Evolutionary conservation across 306 rosid genomes (phyloP), one percentile per base, ranked within the genome.

Genomic region (Dryas alaskensis): DNA sequence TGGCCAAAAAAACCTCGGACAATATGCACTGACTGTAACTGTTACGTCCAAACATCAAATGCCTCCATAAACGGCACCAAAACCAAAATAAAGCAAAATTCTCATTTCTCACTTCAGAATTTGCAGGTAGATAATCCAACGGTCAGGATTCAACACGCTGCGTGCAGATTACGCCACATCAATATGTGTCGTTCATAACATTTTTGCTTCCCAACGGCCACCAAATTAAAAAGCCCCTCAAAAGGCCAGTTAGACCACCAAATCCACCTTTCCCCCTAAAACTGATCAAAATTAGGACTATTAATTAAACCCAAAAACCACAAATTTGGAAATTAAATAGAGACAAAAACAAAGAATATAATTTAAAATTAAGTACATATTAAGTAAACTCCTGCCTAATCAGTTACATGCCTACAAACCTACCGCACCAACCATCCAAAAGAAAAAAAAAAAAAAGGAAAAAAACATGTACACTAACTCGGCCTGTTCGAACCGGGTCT

Each of bases 151-250:
- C 64, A 10, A 43, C 60, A 43, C 22, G 37, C 16, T 0, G 69
- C 83, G 79, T 71, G 31, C 4, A 22, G 39, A 48, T 69, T 52
- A 79, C 81, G 82, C 81, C 73, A 75, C 73, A 57, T 14, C 44
- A 53, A 37, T 4, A 27, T 73, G 60, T 54, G 76, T 58, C 81
- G 59, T 37, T 83, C 89, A 82, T 57, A 59, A 84, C 73, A 7
- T 79, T 70, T 76, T 59, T 78, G 89, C 89, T 64, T 81, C 67
- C 82, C 78, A 89, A 87, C 88, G 83, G 65, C 86, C 80, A 69
- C 51, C 57, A 31, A 60, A 48, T 53, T 53, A 47, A 10, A 77
- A 79, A 40, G 60, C 51, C 72, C 52, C 52, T 17, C 49, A 19
- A 58, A 14, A 42, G 65, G 55, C 10, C 51, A 7, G 68, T 45